A percentile compares a stretch with the other conserved stretches of the same genome.
These are phyloP conservation scores for Plasmopara halstedii DNA, from an alignment of 352 stramenopile genomes.

Conservation along the genomic window DNA sequence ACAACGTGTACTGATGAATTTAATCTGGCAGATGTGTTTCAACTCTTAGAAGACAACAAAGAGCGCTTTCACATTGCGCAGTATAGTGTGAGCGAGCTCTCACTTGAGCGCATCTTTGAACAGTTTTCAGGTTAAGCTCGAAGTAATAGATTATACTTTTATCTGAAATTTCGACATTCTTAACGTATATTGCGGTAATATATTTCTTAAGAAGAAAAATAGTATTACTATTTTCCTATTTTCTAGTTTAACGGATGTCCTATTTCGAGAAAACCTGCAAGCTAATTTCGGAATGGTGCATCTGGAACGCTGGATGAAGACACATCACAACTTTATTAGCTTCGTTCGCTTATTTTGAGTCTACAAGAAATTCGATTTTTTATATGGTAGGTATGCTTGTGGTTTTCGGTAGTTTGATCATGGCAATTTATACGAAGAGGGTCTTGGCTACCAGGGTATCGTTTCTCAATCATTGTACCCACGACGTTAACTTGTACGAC, in stretches of 20 bases:
- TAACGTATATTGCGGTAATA: neutral
- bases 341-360: no score
- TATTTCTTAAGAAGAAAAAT: neutral
- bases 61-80: constrained; percentile 61
- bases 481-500: constrained; percentile 42
- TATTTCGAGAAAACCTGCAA: no score
- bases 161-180: neutral
- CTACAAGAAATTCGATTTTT: neutral
- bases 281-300: no score
- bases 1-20: constrained; percentile 59
- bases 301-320: no score
- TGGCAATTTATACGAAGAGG: constrained; percentile 2
- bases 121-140: constrained; percentile 64
- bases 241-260: no score
- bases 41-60: constrained; percentile 72
- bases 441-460: constrained; percentile 23
- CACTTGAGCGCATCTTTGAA: constrained; percentile 91
- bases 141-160: neutral
- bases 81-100: constrained; percentile 89
- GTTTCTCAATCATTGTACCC: constrained; percentile 39
- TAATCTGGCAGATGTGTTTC: constrained; percentile 72
- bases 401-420: no score
- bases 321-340: neutral
- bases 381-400: neutral
- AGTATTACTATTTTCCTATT: no score